These are phyloP conservation scores for Mycena rosella DNA, from an alignment of 768 basidiomycete species.

Conservation along the genomic window DNA sequence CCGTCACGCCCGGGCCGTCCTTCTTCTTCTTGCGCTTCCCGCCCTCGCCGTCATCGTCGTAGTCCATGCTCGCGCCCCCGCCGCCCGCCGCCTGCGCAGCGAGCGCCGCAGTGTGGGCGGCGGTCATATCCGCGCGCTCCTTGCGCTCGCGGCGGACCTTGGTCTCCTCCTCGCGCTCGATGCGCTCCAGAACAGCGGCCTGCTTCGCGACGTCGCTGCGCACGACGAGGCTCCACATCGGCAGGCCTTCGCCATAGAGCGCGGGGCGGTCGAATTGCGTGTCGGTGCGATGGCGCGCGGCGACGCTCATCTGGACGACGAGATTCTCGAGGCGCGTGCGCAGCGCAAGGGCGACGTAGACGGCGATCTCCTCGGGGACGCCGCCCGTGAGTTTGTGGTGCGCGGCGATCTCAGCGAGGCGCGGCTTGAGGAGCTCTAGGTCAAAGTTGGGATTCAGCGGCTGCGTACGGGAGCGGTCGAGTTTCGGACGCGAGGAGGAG, in stretches of 20 bases:
- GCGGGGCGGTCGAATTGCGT: constrained; percentile 73
- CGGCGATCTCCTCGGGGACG: constrained; percentile 78
- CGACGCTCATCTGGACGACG: constrained; percentile 74
- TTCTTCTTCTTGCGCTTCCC: constrained; percentile 85
- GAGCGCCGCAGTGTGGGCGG: constrained; percentile 74
- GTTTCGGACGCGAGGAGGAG: constrained; percentile 72
- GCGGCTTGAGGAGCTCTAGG: constrained; percentile 69
- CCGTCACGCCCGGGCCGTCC: constrained; percentile 86
- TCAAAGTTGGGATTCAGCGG: constrained; percentile 79
- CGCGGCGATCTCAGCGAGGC: constrained; percentile 76
- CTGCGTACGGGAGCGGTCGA: constrained; percentile 87
- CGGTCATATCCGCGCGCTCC: constrained; percentile 78
- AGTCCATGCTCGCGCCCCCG: constrained; percentile 45
- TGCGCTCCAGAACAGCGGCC: constrained; percentile 78
- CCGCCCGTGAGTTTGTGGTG: constrained; percentile 72
- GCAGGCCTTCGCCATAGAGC: constrained; percentile 73
- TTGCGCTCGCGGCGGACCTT: constrained; percentile 81
- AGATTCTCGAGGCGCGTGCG: constrained; percentile 81
- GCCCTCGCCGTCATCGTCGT: constrained; percentile 61
- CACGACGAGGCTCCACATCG: constrained; percentile 88
- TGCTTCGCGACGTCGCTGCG: constrained; percentile 87
- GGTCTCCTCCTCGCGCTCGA: constrained; percentile 88
- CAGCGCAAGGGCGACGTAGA: constrained; percentile 84
- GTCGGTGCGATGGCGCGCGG: constrained; percentile 76
- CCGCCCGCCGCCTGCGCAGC: constrained; percentile 67